Conservation (phyloP, 352 stramenopile species). For the Blastocystis sp. region DNA sequence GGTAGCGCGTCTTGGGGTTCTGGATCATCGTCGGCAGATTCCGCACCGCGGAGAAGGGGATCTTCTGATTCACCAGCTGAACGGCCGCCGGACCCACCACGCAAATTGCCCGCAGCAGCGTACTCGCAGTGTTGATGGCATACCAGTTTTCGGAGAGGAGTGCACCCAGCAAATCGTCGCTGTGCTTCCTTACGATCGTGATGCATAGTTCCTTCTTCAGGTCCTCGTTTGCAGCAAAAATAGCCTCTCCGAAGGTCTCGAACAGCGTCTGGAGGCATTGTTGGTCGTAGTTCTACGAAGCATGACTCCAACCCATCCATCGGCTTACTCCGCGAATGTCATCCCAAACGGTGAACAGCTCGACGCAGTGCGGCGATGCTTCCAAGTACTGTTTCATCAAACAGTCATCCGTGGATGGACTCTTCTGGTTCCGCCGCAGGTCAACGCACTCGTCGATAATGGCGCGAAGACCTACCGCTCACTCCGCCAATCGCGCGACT, state of each 20-base stretch:
- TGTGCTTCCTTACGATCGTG: slow-evolving; percentile 60
- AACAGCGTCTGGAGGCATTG: slow-evolving; percentile 18
- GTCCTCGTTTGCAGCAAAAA: slow-evolving; percentile 42
- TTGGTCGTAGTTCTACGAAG: slow-evolving; percentile 45
- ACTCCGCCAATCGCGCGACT: background rate
- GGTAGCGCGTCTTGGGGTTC: slow-evolving; percentile 31
- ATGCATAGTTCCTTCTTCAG: slow-evolving; percentile 64
- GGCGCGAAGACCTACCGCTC: slow-evolving; percentile 40
- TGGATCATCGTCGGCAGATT: slow-evolving; percentile 40
- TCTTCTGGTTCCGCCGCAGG: slow-evolving; percentile 16
- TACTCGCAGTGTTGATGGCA: slow-evolving; percentile 55
- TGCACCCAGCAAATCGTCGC: slow-evolving; percentile 35
- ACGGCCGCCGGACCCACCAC: slow-evolving; percentile 52
- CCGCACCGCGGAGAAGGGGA: slow-evolving; percentile 29
- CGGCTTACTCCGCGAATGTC: slow-evolving; percentile 28
- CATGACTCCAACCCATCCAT: background rate
- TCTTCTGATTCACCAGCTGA: slow-evolving; percentile 33
- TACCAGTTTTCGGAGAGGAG: slow-evolving; percentile 28
- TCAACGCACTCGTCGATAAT: slow-evolving; percentile 46
- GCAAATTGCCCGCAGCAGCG: slow-evolving; percentile 6
- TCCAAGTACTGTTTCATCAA: slow-evolving; percentile 61
- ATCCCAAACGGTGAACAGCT: slow-evolving; percentile 66
- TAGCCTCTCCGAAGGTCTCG: slow-evolving; percentile 37
- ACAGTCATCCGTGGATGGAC: background rate
- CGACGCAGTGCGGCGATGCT: slow-evolving; percentile 31